Percentiles rank a stretch among this genome's conserved stretches.
Conservation (phyloP, 805 yeast genomes). For the Yarrowia sp. region DNA sequence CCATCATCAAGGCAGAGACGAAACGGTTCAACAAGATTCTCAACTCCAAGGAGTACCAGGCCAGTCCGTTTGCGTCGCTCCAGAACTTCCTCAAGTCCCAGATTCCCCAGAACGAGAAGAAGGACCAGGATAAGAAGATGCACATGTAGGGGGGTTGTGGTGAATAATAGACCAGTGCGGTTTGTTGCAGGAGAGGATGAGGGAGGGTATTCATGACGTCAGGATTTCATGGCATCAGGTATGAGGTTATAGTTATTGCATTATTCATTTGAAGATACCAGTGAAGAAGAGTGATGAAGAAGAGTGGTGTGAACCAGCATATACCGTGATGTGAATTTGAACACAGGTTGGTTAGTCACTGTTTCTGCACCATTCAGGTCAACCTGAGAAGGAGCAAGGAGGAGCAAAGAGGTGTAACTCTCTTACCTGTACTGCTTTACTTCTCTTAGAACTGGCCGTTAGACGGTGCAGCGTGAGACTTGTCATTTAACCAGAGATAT, state of each 20-base stretch:
- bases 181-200: background rate
- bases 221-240: too few species aligned
- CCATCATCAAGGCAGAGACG: slow-evolving; percentile 44
- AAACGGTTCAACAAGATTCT: slow-evolving; percentile 43
- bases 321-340: too few species aligned
- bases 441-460: too few species aligned
- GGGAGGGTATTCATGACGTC: too few species aligned
- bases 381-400: background rate
- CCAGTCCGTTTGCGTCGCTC: slow-evolving; percentile 45
- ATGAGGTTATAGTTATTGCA: slow-evolving; percentile 8
- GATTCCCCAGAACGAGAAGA: slow-evolving; percentile 24
- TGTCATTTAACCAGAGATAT: too few species aligned
- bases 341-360: too few species aligned
- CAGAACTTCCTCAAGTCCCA: slow-evolving; percentile 42
- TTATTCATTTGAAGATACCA: background rate
- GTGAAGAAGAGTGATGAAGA: too few species aligned
- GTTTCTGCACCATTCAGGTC: too few species aligned
- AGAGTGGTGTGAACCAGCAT: too few species aligned
- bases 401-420: too few species aligned
- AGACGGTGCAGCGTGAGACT: too few species aligned
- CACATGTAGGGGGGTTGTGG: background rate
- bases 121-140: slow-evolving; percentile 16
- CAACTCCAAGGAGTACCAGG: slow-evolving; percentile 41
- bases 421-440: too few species aligned
- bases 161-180: slow-evolving; percentile 19